These are phyloP conservation scores for Coniochaeta ligniaria DNA, from an alignment of 2,329 filamentous ascomycete genomes.

Conservation along the genomic window DNA sequence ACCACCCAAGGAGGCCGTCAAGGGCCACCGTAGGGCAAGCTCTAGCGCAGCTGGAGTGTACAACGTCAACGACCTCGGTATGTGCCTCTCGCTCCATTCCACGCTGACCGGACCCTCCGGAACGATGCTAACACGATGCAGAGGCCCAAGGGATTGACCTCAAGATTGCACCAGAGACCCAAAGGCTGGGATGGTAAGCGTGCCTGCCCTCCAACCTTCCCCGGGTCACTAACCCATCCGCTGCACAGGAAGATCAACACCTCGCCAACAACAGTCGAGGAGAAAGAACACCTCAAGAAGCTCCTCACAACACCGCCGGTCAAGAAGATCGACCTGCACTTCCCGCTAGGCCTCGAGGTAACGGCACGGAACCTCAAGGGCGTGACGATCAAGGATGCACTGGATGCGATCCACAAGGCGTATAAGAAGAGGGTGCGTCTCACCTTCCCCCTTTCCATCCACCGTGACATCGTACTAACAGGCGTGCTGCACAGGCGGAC, in stretches of 20 bases:
- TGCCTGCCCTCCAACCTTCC: neutral
- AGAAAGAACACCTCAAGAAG: constrained; percentile 78
- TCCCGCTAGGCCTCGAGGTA: constrained; percentile 80
- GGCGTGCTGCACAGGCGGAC: constrained; percentile 49
- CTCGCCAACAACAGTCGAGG: constrained; percentile 69
- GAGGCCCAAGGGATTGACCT: constrained; percentile 69
- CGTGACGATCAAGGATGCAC: constrained; percentile 92
- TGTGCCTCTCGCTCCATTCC: constrained; percentile 23
- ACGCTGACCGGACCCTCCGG: constrained; percentile 3
- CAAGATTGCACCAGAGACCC: constrained; percentile 71
- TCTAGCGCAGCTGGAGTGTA: constrained; percentile 67
- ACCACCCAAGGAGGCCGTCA: constrained; percentile 58
- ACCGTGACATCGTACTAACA: neutral
- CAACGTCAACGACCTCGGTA: constrained; percentile 84
- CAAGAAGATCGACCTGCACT: constrained; percentile 91
- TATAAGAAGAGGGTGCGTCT: constrained; percentile 89
- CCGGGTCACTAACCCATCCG: constrained; percentile 18
- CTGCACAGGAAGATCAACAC: constrained; percentile 85
- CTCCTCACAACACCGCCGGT: constrained; percentile 72
- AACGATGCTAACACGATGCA: constrained; percentile 27
- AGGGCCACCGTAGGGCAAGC: constrained; percentile 61
- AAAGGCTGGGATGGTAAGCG: constrained; percentile 75
- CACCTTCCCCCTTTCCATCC: neutral
- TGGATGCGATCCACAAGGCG: constrained; percentile 92
- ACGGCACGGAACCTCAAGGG: constrained; percentile 87